Evolutionary conservation across 345 rosid species (phyloP), one percentile per base, ranked within the genome.

Genomic region (Hypericum androsaemum): DNA sequence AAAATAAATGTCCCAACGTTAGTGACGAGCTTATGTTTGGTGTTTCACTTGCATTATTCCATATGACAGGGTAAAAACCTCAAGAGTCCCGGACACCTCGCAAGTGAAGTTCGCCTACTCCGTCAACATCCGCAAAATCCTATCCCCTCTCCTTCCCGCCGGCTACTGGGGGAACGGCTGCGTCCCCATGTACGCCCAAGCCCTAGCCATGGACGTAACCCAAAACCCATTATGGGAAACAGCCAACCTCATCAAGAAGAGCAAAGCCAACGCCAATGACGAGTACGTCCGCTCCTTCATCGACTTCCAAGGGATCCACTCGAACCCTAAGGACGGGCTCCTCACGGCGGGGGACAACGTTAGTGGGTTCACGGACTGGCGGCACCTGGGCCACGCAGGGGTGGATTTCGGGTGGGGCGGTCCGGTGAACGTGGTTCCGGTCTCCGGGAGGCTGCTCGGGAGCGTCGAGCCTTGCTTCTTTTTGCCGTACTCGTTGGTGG

Each of bases 321-420:
- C 32, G 4, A 22, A 22, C 32, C 32, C 32, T 22, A 22, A 59
- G 16, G 65, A 39, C 14, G 81, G 81, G 56, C 82, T 78, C 12
- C 73, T 65, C 53, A 70, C 74, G 17, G 81, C 84, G 0, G 90
- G 82, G 12, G 50, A 61, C 59, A 73, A 74, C 55, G 88, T 83
- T 63, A 82, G 94, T 28, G 86, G 94, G n/a, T 83, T 86, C 80
- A 86, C 97, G 6, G 95, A 89, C 60, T 83, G 95, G 97, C 68
- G 95, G 61, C 81, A 89, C 62, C 59, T 89, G 28, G 95, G 97
- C 22, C 95, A 89, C 65, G 72, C 86, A 0, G 67, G 78, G 0
- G 76, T 89, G 12, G 97, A 86, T 70, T 89, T 89, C 32, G 97
- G 95, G 7, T 86, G 89, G 88, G 95, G 94, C 61, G 86, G 86